phyloP scores from a whole-genome alignment of 2,329 filamentous ascomycete genomes.

The Chaetomium globosum region DNA sequence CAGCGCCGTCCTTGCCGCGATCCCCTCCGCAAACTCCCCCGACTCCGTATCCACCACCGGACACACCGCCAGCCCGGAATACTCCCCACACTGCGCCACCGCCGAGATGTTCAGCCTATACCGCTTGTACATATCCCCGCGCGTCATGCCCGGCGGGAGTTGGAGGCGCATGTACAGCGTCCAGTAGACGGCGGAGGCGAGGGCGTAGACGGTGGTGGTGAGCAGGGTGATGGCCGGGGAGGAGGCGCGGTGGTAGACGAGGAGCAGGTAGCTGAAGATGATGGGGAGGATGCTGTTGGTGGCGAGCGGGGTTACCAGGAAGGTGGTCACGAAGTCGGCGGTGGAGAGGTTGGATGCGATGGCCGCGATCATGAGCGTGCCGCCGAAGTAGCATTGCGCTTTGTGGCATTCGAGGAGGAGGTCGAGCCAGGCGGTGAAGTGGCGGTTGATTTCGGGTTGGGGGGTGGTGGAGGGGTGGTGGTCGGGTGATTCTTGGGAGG shows the following conservation, averaged over 20 bases:
- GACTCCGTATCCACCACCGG: background rate
- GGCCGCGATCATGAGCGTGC: conserved; percentile 7
- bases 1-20: background rate
- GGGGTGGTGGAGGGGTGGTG: background rate
- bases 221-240: background rate
- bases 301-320: background rate
- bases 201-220: background rate
- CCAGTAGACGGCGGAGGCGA: conserved; percentile 2
- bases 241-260: conserved; percentile 1
- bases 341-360: background rate
- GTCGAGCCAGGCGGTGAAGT: background rate
- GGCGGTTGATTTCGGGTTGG: background rate
- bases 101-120: conserved; percentile 2
- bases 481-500: background rate
- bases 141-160: background rate
- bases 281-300: conserved; percentile 11
- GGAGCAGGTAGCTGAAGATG: conserved; percentile 7
- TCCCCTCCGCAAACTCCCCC: background rate
- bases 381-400: conserved; percentile 11
- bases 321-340: conserved; percentile 6
- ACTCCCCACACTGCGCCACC: background rate
- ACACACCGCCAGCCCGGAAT: conserved; percentile 3
- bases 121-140: background rate
- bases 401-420: conserved; percentile 2
- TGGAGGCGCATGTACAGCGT: background rate